Percentiles rank a stretch among this genome's conserved stretches.
Evolutionary conservation across 495 filamentous ascomycete genomes (phyloP).

Genomic region (Aspergillus nanangensis): DNA sequence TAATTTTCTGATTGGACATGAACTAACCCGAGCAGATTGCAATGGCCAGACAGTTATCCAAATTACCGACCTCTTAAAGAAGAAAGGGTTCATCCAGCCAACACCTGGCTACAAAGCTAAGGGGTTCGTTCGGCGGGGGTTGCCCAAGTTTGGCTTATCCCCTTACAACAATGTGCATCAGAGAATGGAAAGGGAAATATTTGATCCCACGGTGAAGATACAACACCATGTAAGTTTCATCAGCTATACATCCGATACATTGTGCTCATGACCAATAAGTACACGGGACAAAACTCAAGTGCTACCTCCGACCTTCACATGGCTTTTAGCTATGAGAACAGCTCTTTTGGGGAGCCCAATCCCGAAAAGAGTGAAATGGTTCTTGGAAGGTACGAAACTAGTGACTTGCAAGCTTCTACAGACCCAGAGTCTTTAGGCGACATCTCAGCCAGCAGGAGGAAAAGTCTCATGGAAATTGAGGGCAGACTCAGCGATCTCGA

Average conservation of each 20-base stretch:
- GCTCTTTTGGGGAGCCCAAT: too few species aligned
- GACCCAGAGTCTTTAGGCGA: too few species aligned
- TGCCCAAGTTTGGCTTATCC: constrained; percentile 20
- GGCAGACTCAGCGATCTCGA: too few species aligned
- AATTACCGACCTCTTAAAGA: constrained; percentile 24
- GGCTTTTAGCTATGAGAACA: too few species aligned
- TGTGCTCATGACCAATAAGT: too few species aligned
- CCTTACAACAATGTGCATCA: constrained; percentile 12
- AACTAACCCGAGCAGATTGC: constrained; percentile 27
- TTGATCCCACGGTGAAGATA: constrained; percentile 36
- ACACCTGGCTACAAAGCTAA: constrained; percentile 25
- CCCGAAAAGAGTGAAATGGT: too few species aligned
- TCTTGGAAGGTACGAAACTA: too few species aligned
- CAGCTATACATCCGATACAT: neutral
- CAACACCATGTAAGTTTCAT: constrained; percentile 29
- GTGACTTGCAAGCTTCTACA: too few species aligned
- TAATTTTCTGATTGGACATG: neutral
- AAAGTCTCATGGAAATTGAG: too few species aligned
- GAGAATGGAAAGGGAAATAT: constrained; percentile 20
- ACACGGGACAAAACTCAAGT: too few species aligned
- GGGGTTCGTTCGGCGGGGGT: constrained; percentile 16
- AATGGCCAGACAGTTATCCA: constrained; percentile 21
- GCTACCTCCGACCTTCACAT: too few species aligned
- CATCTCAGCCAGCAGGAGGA: too few species aligned
- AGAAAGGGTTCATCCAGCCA: constrained; percentile 22